Evolutionary conservation across 2,329 filamentous ascomycete genomes (phyloP).

Genomic region (Talaromyces sp.): DNA sequence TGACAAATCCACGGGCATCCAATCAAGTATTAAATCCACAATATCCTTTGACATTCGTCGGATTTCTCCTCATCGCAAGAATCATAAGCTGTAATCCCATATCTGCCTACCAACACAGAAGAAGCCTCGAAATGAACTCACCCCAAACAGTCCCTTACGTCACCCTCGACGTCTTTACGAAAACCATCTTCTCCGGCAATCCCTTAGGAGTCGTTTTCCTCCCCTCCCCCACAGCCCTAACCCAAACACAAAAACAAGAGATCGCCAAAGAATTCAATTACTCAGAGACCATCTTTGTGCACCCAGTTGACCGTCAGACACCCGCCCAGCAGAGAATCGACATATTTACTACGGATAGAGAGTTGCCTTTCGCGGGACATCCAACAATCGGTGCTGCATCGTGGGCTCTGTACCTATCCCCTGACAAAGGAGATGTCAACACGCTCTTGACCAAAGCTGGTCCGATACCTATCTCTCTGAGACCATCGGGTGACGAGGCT

Average conservation of each 20-base stretch:
- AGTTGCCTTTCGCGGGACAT: constrained; percentile 58
- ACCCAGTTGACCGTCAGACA: constrained; percentile 26
- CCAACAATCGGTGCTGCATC: constrained; percentile 56
- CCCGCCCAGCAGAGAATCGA: constrained; percentile 38
- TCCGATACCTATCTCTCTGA: constrained; percentile 46
- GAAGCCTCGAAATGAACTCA: constrained; percentile 3
- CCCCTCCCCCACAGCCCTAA: constrained; percentile 31
- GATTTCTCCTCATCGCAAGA: not conserved
- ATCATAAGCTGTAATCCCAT: not conserved
- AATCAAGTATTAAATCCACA: not conserved
- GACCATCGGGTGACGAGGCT: constrained; percentile 17
- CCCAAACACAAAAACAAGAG: constrained; percentile 50
- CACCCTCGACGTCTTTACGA: constrained; percentile 45
- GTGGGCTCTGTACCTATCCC: constrained; percentile 38
- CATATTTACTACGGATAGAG: constrained; percentile 51
- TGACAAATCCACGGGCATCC: not conserved
- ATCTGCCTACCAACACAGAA: not conserved
- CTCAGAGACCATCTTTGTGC: constrained; percentile 56
- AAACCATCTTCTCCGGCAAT: constrained; percentile 47
- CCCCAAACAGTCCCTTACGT: constrained; percentile 11
- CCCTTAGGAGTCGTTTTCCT: constrained; percentile 55
- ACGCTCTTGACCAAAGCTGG: constrained; percentile 56
- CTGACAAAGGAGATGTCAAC: constrained; percentile 19
- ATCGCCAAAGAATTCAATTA: constrained; percentile 58
- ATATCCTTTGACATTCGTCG: not conserved